Base-by-base conservation (phyloP, 2,329 filamentous ascomycete species). In the Phyllosticta citrichinensis region DNA sequence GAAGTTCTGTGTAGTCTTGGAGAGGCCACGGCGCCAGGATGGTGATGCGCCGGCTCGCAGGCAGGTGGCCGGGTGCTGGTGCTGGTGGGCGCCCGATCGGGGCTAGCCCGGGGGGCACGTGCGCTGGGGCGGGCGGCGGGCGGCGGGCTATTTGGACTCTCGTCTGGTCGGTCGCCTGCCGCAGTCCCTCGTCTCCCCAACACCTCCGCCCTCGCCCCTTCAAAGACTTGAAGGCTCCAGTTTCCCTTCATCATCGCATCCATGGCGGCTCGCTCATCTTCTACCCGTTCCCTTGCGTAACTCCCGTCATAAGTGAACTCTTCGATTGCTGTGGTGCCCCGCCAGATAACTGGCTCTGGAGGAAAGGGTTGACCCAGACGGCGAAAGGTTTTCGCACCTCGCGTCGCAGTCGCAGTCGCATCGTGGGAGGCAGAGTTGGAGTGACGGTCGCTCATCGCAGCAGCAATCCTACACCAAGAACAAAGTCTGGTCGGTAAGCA, bases 161-260 rank as follows among this genome's bases (percentile, higher is more conserved):
- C 9, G 27, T 30, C 27, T 30, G 27, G 27, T 30, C 27, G 9
- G 27, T 33, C 59, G 35, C 47, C 58, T 50, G 57, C 57, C 65
- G 65, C 68, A 64, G 56, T 58, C 55, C 35, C 53, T 57, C 58
- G 17, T 62, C 59, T 54, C 55, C 58, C 59, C 52, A 57, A 61
- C 58, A 64, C 62, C 65, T 64, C 65, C 64, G 47, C 55, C 51
- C 55, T 55, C 55, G 55, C 55, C 53, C 70, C 66, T 68, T 70
- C 68, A 55, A 62, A 51, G 22, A 58, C 25, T 11, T 40, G 33
- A 17, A 40, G 14, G 12, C 63, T 68, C 57, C 57, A 47, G 47
- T 11, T 52, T 11, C 56, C 24, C 30, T 33, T 52, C 33, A 40
- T 40, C 33, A 40, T 61, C 20, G 52, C 53, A 50, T 25, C 14